phyloP scores from a whole-genome alignment of 257 asterid genomes.

The Voacanga thouarsii region DNA sequence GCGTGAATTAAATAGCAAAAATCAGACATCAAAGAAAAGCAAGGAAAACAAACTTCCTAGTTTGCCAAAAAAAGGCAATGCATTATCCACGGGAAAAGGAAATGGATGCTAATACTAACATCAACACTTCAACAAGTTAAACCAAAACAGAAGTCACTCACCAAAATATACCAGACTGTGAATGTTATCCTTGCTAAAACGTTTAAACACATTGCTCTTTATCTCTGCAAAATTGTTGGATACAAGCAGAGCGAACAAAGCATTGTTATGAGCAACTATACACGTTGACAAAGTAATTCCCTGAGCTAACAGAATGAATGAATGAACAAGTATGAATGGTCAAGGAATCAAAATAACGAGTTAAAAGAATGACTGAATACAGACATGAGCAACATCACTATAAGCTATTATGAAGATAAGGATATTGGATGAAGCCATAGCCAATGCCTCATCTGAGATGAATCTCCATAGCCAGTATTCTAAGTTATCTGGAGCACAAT shows the following conservation, averaged over 20 bases:
- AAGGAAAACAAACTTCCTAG: no score
- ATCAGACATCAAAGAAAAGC: no score
- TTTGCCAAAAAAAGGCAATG: no score
- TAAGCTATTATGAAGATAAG: slow-evolving; percentile 36
- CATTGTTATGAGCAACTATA: slow-evolving; percentile 95
- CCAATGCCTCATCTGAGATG: slow-evolving; percentile 70
- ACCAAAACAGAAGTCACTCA: slow-evolving; percentile 42
- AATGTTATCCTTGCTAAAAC: slow-evolving; percentile 86
- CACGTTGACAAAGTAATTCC: slow-evolving; percentile 92
- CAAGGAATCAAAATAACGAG: slow-evolving; percentile 46
- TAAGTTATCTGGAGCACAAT: slow-evolving; percentile 60
- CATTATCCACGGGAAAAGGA: neutral
- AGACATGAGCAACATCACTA: slow-evolving; percentile 5
- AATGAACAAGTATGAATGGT: slow-evolving; percentile 74
- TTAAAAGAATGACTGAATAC: slow-evolving; percentile 10
- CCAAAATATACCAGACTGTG: slow-evolving; percentile 84
- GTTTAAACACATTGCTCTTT: slow-evolving; percentile 90
- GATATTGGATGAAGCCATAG: slow-evolving; percentile 89
- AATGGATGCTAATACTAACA: slow-evolving; percentile 10
- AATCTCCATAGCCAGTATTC: slow-evolving; percentile 65
- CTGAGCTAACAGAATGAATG: slow-evolving; percentile 92
- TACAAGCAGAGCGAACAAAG: slow-evolving; percentile 89
- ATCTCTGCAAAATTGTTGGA: slow-evolving; percentile 98
- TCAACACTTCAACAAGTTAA: slow-evolving; percentile 4
- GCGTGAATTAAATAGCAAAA: neutral